phyloP scores from a whole-genome alignment of 2,329 filamentous ascomycete species.

The Aureobasidium sp. region DNA sequence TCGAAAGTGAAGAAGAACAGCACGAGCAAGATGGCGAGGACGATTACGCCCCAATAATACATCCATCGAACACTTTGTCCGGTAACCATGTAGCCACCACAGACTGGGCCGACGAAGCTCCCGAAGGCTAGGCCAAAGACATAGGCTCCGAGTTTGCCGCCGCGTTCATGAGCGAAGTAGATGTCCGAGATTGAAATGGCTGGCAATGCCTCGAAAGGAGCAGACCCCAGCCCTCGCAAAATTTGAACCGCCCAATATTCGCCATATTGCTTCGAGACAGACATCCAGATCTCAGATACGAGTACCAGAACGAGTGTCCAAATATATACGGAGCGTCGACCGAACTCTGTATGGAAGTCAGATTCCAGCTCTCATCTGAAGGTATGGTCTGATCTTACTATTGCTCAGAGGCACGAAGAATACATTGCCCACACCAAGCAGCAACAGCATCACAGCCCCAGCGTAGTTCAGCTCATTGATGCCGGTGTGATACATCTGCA shows the following conservation, averaged over 20 bases:
- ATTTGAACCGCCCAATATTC: conserved; percentile 17
- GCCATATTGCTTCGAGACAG: conserved; percentile 16
- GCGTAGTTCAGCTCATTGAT: conserved; percentile 18
- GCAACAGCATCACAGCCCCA: conserved; percentile 9
- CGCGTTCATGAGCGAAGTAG: conserved; percentile 17
- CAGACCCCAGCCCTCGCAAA: conserved; percentile 16
- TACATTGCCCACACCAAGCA: conserved; percentile 18
- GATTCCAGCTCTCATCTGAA: background rate
- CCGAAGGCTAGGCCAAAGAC: conserved; percentile 27
- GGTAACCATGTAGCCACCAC: conserved; percentile 36
- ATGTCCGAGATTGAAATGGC: conserved; percentile 17
- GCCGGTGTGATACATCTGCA: conserved; percentile 13
- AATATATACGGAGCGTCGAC: conserved; percentile 18
- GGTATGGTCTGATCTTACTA: conserved; percentile 10
- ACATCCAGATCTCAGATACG: conserved; percentile 17
- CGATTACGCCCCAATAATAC: conserved; percentile 31
- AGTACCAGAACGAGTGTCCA: conserved; percentile 13
- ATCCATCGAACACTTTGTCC: conserved; percentile 32
- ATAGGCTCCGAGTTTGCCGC: conserved; percentile 13
- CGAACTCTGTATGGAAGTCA: conserved; percentile 12
- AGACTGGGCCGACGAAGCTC: conserved; percentile 32
- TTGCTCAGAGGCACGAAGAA: conserved; percentile 18
- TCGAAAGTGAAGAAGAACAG: conserved; percentile 33
- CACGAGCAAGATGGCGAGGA: conserved; percentile 25
- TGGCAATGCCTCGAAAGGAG: conserved; percentile 17